Base-by-base conservation (phyloP, 345 rosid species). In the Firmiana major region DNA sequence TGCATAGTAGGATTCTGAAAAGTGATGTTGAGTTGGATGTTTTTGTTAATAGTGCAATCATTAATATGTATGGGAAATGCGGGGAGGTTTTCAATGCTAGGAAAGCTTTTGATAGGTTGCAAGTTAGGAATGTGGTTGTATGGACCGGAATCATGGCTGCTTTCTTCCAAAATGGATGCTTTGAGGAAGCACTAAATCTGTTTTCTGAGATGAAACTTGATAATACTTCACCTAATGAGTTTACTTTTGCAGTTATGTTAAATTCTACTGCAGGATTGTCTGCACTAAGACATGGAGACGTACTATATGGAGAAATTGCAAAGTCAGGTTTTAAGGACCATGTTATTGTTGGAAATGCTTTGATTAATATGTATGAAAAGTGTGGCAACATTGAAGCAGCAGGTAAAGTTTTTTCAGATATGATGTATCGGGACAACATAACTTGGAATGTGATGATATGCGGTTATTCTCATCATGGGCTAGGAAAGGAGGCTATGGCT, bases 11-110 rank as follows among this genome's bases (percentile, higher is more conserved):
- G 69, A 79, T 87, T 84, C 64, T 91, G 73, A 83, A 69, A 75
- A 77, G 79, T 80, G 73, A 63, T 75, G 75, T 83, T 59, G 76
- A 86, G 21, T 42, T 67, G 75, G 91, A 86, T 71, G 83, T 54
- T 49, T 84, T 74, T 75, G 73, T 81, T 65, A 65, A 55, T 76
- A 88, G 92, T 71, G 89, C 91, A 1, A 76, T 89, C 46, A 85
- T 94, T 64, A 91, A 87, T 74, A 89, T 90, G 97, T 94, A 94
- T 42, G 97, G 97, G 15, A 92, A 85, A 81, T 94, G 97, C 77
- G 89, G 93, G 49, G 63, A 85, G 24, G 66, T 77, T 78, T 12
- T 49, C 9, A 82, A 76, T 55, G 90, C 94, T 13, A 85, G 77
- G 77, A 89, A 76, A 81, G 85, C 87, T 85, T 94, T 88, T 77